Conservation (phyloP, 2,329 filamentous ascomycete genomes). For the Fusarium buharicum region DNA sequence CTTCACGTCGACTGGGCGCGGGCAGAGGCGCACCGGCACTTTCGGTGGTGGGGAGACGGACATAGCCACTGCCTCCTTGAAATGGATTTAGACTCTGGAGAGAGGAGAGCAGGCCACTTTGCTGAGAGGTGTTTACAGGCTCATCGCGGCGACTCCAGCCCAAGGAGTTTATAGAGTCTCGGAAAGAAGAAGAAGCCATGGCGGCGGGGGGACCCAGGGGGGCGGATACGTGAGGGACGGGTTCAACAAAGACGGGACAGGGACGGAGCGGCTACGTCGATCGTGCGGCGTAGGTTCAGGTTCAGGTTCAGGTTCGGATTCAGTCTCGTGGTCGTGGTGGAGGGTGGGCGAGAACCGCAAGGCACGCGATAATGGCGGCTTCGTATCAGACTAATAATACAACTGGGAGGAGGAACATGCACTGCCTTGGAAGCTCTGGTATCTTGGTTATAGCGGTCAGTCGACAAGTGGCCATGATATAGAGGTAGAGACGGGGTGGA, state of each 20-base stretch:
- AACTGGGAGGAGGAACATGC: slow-evolving; percentile 14
- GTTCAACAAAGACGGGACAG: slow-evolving; percentile 32
- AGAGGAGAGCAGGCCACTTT: slow-evolving; percentile 80
- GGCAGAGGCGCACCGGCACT: slow-evolving; percentile 85
- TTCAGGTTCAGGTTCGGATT: slow-evolving; percentile 32
- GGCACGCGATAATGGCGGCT: slow-evolving; percentile 13
- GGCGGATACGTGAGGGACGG: slow-evolving; percentile 32
- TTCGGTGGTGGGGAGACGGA: slow-evolving; percentile 88
- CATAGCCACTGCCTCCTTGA: slow-evolving; percentile 79
- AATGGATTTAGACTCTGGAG: slow-evolving; percentile 91
- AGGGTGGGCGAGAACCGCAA: slow-evolving; percentile 38
- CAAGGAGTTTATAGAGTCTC: slow-evolving; percentile 92
- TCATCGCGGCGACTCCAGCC: slow-evolving; percentile 92
- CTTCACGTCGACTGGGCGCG: slow-evolving; percentile 84
- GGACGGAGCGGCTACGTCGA: slow-evolving; percentile 44
- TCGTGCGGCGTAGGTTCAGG: slow-evolving; percentile 40
- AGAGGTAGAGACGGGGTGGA: slow-evolving; percentile 24
- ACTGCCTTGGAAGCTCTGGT: slow-evolving; percentile 28
- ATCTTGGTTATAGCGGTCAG: slow-evolving; percentile 36
- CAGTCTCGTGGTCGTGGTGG: slow-evolving; percentile 38
- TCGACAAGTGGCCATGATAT: slow-evolving; percentile 40
- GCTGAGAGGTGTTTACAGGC: slow-evolving; percentile 75
- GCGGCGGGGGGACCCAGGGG: slow-evolving; percentile 29
- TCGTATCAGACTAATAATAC: slow-evolving; percentile 29
- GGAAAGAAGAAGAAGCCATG: slow-evolving; percentile 91